phyloP scores from a whole-genome alignment of 345 rosid genomes.

The Barbarea vulgaris region DNA sequence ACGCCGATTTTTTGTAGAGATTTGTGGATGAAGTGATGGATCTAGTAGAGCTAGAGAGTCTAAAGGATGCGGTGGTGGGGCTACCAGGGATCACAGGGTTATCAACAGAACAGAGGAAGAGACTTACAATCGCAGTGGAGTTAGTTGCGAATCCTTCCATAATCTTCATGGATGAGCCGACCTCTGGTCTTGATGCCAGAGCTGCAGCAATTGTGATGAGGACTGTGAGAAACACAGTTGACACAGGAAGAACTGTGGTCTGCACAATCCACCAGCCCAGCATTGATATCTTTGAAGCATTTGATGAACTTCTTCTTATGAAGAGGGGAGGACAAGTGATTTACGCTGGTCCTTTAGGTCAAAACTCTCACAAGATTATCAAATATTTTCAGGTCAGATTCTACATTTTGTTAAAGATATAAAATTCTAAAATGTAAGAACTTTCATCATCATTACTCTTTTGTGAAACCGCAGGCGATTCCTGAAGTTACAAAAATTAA shows the following conservation, averaged over 20 bases:
- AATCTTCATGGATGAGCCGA: conserved; percentile 93
- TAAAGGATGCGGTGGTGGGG: conserved; percentile 68
- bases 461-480: conserved; percentile 45
- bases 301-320: conserved; percentile 77
- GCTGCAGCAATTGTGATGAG: conserved; percentile 96
- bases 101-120: conserved; percentile 87
- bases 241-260: conserved; percentile 85
- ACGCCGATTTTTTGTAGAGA: conserved; percentile 40
- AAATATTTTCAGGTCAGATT: conserved; percentile 74
- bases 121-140: conserved; percentile 82
- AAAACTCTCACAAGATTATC: conserved; percentile 62
- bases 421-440: not conserved
- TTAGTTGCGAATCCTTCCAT: conserved; percentile 86
- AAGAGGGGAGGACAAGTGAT: conserved; percentile 92
- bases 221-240: conserved; percentile 87
- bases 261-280: conserved; percentile 92
- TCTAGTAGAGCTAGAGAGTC: conserved; percentile 60
- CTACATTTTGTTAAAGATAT: not conserved
- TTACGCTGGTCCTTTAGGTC: conserved; percentile 70
- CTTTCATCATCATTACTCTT: not conserved
- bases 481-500: conserved; percentile 66
- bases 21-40: conserved; percentile 77
- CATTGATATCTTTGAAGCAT: conserved; percentile 87
- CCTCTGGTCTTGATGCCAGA: conserved; percentile 88
- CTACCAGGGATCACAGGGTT: conserved; percentile 73